Evolutionary conservation across 2,329 filamentous ascomycete genomes (phyloP).

Genomic region (Endothia cerciana): DNA sequence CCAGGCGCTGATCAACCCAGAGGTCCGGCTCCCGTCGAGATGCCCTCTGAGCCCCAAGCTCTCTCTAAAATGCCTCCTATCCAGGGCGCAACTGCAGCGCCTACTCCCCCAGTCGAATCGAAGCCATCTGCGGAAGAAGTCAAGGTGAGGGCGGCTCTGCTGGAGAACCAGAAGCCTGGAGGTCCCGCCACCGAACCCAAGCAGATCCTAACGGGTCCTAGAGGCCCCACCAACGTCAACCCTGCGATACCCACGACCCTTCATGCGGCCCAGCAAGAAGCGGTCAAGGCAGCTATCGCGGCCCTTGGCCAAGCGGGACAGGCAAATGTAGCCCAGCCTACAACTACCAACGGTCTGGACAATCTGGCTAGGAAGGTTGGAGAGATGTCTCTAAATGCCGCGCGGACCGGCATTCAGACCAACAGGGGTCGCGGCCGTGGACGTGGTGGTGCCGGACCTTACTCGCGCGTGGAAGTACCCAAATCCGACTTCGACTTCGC

Average conservation of each 20-base stretch:
- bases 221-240: conserved; percentile 56
- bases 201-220: conserved; percentile 52
- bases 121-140: conserved; percentile 64
- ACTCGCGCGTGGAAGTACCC: conserved; percentile 81
- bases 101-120: conserved; percentile 68
- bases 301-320: conserved; percentile 56
- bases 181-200: conserved; percentile 34
- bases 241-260: conserved; percentile 66
- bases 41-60: conserved; percentile 58
- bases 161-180: conserved; percentile 43
- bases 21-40: conserved; percentile 42
- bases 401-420: conserved; percentile 48
- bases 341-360: conserved; percentile 60
- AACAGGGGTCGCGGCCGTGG: conserved; percentile 42
- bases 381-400: conserved; percentile 72
- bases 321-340: conserved; percentile 37
- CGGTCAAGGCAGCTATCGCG: conserved; percentile 76
- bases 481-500: conserved; percentile 92
- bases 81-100: conserved; percentile 47
- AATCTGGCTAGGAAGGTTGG: conserved; percentile 76
- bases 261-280: conserved; percentile 54
- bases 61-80: conserved; percentile 51
- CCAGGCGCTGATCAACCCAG: conserved; percentile 53
- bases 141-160: conserved; percentile 58
- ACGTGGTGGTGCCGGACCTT: conserved; percentile 46